Percentiles rank a stretch among this genome's conserved stretches.
phyloP scores from a whole-genome alignment of 1,139 yeast genomes.

The Torulaspora globosa region DNA sequence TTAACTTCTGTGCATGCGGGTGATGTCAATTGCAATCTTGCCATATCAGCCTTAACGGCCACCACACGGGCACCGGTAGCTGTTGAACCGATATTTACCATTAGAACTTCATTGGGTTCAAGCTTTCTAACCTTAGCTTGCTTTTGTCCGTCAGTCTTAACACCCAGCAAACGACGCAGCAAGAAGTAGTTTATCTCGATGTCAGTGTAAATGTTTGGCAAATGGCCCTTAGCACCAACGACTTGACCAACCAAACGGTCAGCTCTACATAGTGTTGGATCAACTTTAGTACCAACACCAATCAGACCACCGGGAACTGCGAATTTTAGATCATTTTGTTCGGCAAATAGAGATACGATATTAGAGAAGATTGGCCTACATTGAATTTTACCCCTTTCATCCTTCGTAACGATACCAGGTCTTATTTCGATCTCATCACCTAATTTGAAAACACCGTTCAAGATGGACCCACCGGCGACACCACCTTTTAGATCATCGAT shows the following conservation, averaged over 20 bases:
- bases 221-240: constrained; percentile 92
- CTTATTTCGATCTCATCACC: constrained; percentile 99
- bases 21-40: constrained; percentile 90
- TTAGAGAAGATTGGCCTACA: constrained; percentile 95
- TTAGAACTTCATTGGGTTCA: constrained; percentile 89
- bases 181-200: constrained; percentile 96
- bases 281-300: constrained; percentile 99
- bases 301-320: constrained; percentile 99
- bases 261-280: constrained; percentile 98
- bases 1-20: constrained; percentile 99
- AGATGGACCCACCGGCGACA: constrained; percentile 99
- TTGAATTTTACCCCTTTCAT: constrained; percentile 86
- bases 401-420: constrained; percentile 97
- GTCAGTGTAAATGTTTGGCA: constrained; percentile 95
- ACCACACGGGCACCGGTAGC: constrained; percentile 99
- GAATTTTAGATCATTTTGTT: constrained; percentile 93
- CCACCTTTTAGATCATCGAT: constrained; percentile 98
- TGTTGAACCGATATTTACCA: constrained; percentile 99
- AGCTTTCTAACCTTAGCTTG: constrained; percentile 95
- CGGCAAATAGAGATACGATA: constrained; percentile 92
- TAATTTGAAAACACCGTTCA: constrained; percentile 92
- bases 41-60: constrained; percentile 99
- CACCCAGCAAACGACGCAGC: constrained; percentile 95
- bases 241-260: constrained; percentile 99
- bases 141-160: constrained; percentile 95